Conservation (phyloP, 371 early-diverging fungal genomes). For the Gilbertella persicaria region DNA sequence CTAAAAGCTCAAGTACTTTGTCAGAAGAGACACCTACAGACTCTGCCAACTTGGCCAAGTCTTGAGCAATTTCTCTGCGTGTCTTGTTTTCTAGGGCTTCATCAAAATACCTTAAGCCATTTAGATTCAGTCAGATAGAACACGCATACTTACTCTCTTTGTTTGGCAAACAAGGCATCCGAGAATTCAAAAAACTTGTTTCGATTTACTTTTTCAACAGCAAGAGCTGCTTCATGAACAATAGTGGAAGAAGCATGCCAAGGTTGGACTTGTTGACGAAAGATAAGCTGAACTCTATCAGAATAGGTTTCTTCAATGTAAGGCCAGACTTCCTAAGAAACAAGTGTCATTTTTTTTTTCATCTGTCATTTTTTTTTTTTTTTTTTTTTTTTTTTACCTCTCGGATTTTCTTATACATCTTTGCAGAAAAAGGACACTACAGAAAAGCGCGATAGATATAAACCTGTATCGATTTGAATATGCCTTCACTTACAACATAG, state of each 20-base stretch:
- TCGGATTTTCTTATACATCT: conserved; percentile 55
- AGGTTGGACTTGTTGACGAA: conserved; percentile 84
- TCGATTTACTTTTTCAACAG: conserved; percentile 69
- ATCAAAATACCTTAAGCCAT: conserved; percentile 60
- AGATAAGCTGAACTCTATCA: conserved; percentile 59
- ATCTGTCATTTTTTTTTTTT: background rate
- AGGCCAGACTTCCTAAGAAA: conserved; percentile 55
- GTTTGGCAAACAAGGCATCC: conserved; percentile 59
- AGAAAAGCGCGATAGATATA: conserved; percentile 24
- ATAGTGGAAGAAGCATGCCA: conserved; percentile 81
- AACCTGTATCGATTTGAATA: background rate
- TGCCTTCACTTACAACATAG: conserved; percentile 50
- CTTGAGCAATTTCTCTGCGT: conserved; percentile 44
- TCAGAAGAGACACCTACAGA: conserved; percentile 41
- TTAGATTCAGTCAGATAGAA: background rate
- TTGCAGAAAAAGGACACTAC: conserved; percentile 67
- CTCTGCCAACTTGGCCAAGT: conserved; percentile 56
- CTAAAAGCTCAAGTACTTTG: conserved; percentile 45
- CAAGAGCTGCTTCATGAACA: conserved; percentile 79
- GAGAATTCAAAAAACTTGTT: conserved; percentile 60
- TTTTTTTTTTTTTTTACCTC: conserved; percentile 28
- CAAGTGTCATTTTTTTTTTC: background rate
- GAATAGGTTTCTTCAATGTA: conserved; percentile 53
- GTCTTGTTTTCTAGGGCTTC: conserved; percentile 61
- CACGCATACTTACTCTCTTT: conserved; percentile 49